These are phyloP conservation scores for Salix exigua DNA, from an alignment of 345 rosid genomes.

Conservation along the genomic window DNA sequence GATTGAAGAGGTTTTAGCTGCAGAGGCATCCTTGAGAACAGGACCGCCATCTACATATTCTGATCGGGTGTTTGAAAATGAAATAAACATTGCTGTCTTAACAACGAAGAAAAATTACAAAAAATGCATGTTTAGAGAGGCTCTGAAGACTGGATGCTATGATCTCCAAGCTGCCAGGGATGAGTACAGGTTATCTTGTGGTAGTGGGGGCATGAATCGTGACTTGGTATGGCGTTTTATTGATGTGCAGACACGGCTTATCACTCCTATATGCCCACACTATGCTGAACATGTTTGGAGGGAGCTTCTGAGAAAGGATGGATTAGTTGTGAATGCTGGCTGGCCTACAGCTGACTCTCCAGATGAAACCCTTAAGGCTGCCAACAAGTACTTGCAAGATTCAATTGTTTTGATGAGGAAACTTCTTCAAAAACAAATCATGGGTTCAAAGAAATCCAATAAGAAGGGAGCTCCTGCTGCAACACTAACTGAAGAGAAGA, in stretches of 20 bases:
- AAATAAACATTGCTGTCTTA: constrained; percentile 73
- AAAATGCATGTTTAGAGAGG: constrained; percentile 84
- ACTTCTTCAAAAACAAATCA: constrained; percentile 65
- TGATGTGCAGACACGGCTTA: constrained; percentile 88
- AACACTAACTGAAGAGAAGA: constrained; percentile 40
- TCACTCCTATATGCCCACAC: constrained; percentile 91
- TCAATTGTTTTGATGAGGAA: constrained; percentile 74
- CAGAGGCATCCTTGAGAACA: constrained; percentile 60
- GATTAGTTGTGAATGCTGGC: constrained; percentile 73
- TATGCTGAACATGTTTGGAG: constrained; percentile 90
- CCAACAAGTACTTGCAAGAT: constrained; percentile 90
- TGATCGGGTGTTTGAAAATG: constrained; percentile 81
- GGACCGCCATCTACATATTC: constrained; percentile 75
- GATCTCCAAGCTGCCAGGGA: constrained; percentile 94
- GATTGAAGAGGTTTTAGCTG: constrained; percentile 81
- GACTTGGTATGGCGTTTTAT: constrained; percentile 64
- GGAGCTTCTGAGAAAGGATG: constrained; percentile 70
- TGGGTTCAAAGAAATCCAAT: constrained; percentile 63
- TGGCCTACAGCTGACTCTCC: constrained; percentile 80
- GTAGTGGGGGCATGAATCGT: constrained; percentile 66
- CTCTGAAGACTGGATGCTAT: constrained; percentile 81
- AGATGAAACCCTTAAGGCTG: constrained; percentile 69
- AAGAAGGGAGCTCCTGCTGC: constrained; percentile 61
- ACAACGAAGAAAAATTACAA: constrained; percentile 63
- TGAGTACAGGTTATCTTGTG: constrained; percentile 85